These are phyloP conservation scores for Pholiota conissans DNA, from an alignment of 768 basidiomycete species.

Conservation along the genomic window DNA sequence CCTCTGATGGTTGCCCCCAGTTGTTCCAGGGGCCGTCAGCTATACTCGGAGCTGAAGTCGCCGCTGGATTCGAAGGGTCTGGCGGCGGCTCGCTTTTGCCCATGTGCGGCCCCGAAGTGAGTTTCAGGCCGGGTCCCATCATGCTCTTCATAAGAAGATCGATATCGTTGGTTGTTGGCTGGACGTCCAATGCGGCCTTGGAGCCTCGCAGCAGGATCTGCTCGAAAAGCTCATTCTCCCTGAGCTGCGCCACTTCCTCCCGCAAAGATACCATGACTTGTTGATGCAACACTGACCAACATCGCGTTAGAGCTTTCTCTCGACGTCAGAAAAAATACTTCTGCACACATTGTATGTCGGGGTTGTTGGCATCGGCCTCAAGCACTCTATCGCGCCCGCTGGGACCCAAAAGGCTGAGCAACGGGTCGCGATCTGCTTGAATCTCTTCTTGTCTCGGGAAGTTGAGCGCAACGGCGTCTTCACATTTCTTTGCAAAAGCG, in stretches of 20 bases:
- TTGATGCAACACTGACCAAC: constrained; percentile 26
- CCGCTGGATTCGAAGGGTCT: constrained; percentile 1
- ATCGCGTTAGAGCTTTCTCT: neutral
- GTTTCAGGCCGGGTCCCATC: constrained; percentile 39
- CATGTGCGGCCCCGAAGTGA: constrained; percentile 18
- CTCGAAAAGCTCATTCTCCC: constrained; percentile 51
- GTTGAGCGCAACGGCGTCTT: constrained; percentile 36
- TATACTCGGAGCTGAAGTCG: constrained; percentile 16
- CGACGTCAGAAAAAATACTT: neutral
- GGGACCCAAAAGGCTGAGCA: constrained; percentile 30
- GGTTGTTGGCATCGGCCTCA: constrained; percentile 21
- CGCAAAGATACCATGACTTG: constrained; percentile 37
- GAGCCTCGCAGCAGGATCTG: constrained; percentile 46
- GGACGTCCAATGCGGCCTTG: constrained; percentile 41
- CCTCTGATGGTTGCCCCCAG: constrained; percentile 22
- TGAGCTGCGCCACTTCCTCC: constrained; percentile 36
- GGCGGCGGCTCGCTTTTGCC: constrained; percentile 8
- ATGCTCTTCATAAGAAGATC: constrained; percentile 52
- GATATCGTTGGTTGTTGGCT: constrained; percentile 45
- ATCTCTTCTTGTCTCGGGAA: constrained; percentile 40
- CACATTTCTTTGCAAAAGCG: constrained; percentile 44
- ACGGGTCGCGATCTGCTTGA: constrained; percentile 36
- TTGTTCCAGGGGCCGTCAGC: constrained; percentile 36
- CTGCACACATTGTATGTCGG: constrained; percentile 38
- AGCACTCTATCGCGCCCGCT: constrained; percentile 15